phyloP scores from a whole-genome alignment of 2,329 filamentous ascomycete species.

The Cytospora paraplurivora region DNA sequence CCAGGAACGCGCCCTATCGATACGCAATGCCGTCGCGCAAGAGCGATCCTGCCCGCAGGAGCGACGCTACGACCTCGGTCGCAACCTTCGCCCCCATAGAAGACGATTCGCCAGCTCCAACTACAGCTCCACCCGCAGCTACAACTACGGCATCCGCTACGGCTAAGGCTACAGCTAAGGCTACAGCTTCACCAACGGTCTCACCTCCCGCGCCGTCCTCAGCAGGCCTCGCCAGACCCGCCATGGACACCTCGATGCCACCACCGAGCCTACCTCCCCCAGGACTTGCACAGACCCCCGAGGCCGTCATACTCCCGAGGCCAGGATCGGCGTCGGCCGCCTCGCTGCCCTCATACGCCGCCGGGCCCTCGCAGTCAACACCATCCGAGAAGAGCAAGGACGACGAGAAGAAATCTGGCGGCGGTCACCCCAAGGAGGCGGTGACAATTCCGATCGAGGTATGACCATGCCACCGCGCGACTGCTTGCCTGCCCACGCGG shows the following conservation, averaged over 20 bases:
- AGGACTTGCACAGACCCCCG: conserved; percentile 24
- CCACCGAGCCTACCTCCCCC: conserved; percentile 31
- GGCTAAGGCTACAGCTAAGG: conserved; percentile 26
- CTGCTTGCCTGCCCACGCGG: not conserved
- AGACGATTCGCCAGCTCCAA: conserved; percentile 37
- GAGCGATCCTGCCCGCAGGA: conserved; percentile 49
- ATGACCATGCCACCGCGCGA: conserved; percentile 19
- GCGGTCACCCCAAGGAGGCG: conserved; percentile 41
- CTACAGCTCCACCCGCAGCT: conserved; percentile 28
- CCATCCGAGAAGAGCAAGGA: conserved; percentile 35
- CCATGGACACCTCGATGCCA: conserved; percentile 31
- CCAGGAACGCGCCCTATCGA: not conserved
- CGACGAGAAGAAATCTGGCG: conserved; percentile 39
- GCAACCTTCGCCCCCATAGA: conserved; percentile 49
- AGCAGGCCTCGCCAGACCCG: conserved; percentile 32
- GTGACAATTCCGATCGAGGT: conserved; percentile 62
- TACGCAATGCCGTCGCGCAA: conserved; percentile 58
- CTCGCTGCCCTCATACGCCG: conserved; percentile 16
- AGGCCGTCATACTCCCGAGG: conserved; percentile 30
- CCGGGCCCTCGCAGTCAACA: conserved; percentile 24
- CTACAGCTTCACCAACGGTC: conserved; percentile 28
- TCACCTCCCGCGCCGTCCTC: conserved; percentile 27
- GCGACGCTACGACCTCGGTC: conserved; percentile 50
- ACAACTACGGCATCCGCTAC: conserved; percentile 13
- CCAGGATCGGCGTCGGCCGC: conserved; percentile 33